These are phyloP conservation scores for Magnusiomyces suaveolens DNA, from an alignment of 1,139 yeast species.

Conservation along the genomic window DNA sequence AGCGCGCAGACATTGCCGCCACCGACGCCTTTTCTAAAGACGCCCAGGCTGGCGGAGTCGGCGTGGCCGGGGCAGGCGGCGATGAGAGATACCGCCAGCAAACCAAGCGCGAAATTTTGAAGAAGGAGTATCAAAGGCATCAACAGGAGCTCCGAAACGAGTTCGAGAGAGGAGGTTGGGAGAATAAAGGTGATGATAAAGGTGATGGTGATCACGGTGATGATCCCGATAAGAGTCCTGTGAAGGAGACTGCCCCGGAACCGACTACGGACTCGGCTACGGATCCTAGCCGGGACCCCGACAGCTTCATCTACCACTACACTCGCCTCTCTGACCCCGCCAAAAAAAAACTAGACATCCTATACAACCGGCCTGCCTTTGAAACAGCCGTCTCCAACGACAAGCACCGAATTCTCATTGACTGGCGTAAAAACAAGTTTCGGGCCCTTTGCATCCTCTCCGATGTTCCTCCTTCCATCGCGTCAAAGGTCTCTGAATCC, in stretches of 20 bases:
- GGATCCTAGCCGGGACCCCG: too few species aligned
- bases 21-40: constrained; percentile 31
- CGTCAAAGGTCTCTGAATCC: constrained; percentile 26
- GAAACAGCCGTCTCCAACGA: constrained; percentile 37
- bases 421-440: constrained; percentile 56
- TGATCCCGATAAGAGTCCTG: too few species aligned
- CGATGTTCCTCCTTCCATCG: constrained; percentile 35
- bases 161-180: neutral
- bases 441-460: constrained; percentile 49
- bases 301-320: neutral
- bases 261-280: too few species aligned
- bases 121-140: neutral
- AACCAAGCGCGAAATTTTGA: neutral
- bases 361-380: constrained; percentile 43
- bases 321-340: neutral
- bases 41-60: constrained; percentile 12
- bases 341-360: constrained; percentile 40
- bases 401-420: constrained; percentile 53
- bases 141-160: neutral
- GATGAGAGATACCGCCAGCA: constrained; percentile 11
- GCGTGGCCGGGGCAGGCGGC: constrained; percentile 16
- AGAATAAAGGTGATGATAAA: neutral
- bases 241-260: neutral
- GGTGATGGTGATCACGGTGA: neutral
- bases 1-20: constrained; percentile 41